These are phyloP conservation scores for Boletus reticulatus DNA, from an alignment of 768 basidiomycete species.

Conservation along the genomic window DNA sequence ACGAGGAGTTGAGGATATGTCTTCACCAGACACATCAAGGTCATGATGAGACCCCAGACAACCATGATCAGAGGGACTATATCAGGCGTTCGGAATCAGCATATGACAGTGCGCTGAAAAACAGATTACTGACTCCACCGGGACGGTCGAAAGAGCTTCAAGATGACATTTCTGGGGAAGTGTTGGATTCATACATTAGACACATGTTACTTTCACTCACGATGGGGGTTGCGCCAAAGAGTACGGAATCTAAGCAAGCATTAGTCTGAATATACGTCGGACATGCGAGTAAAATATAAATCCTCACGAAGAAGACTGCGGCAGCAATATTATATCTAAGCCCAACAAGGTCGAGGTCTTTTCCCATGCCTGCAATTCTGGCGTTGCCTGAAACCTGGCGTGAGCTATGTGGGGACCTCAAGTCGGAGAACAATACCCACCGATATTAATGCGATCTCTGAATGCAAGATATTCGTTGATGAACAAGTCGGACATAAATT, in stretches of 20 bases:
- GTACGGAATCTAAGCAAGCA: constrained; percentile 32
- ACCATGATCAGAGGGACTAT: constrained; percentile 39
- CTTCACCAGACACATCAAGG: constrained; percentile 37
- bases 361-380: constrained; percentile 44
- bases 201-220: constrained; percentile 21
- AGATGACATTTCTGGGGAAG: constrained; percentile 31
- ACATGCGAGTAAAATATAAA: neutral
- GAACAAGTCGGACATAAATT: neutral
- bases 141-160: constrained; percentile 34
- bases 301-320: constrained; percentile 37
- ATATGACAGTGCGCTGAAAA: neutral
- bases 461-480: neutral
- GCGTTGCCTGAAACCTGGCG: constrained; percentile 35
- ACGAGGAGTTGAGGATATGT: constrained; percentile 25
- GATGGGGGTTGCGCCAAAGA: constrained; percentile 38
- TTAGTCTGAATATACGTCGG: neutral
- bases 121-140: constrained; percentile 26
- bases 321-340: constrained; percentile 38
- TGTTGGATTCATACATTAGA: neutral
- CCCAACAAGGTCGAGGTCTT: constrained; percentile 35
- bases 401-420: constrained; percentile 1
- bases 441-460: constrained; percentile 46
- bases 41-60: constrained; percentile 36
- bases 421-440: constrained; percentile 18
- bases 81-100: constrained; percentile 5